Evolutionary conservation across 257 asterid species (phyloP).

Genomic region (Thymus mandschuricus): DNA sequence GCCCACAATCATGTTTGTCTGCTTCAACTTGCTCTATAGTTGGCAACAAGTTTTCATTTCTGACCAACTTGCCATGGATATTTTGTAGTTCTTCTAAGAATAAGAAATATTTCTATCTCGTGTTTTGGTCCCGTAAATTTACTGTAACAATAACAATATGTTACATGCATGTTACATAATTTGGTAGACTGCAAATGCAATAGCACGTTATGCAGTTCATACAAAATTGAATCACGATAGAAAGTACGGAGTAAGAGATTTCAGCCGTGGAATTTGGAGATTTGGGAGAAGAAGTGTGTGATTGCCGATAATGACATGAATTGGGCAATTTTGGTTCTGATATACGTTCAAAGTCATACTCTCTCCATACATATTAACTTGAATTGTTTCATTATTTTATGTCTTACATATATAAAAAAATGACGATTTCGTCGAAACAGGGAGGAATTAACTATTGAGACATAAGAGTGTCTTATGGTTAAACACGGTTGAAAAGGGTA

Average conservation of each 20-base stretch:
- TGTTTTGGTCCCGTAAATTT: background rate
- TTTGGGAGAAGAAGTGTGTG: constrained; percentile 13
- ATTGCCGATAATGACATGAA: background rate
- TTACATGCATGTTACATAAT: background rate
- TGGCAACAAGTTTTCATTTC: constrained; percentile 22
- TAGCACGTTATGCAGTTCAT: background rate
- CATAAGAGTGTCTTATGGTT: constrained; percentile 2
- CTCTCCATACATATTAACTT: no score
- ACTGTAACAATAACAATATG: no score
- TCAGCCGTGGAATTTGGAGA: background rate
- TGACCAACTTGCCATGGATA: constrained; percentile 28
- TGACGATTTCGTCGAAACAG: background rate
- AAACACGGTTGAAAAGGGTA: constrained; percentile 19
- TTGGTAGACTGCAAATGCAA: background rate
- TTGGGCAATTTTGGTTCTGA: background rate
- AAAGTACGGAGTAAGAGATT: background rate
- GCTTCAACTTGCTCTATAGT: constrained; percentile 33
- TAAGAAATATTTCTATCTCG: no score
- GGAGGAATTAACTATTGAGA: background rate
- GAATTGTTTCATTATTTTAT: no score
- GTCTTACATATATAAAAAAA: no score
- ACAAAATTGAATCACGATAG: background rate
- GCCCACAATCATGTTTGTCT: constrained; percentile 46
- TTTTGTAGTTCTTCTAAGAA: background rate
- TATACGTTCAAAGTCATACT: constrained; percentile 8